Evolutionary conservation across 2,329 filamentous ascomycete species (phyloP), one percentile per base, ranked within the genome.

Genomic region (Nigrograna mackinnonii): DNA sequence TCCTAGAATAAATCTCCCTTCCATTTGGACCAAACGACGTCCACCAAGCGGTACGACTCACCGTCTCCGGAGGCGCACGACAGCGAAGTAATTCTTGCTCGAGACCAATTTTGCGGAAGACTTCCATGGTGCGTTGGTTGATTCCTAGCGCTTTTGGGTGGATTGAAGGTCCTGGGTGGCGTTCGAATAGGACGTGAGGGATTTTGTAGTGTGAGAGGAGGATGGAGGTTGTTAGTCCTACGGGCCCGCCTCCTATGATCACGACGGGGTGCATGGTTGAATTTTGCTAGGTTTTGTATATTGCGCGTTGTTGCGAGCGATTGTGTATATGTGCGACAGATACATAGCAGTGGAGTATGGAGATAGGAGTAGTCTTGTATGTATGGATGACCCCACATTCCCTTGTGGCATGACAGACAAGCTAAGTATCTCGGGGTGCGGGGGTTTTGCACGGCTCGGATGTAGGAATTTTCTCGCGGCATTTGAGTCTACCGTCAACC

Each of bases 141-240:
- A 66, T 47, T 4, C 62, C 60, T 26, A 49, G 49, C 14, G 66
- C 61, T 46, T 66, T 66, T 12, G 63, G 65, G 28, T 64, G 58
- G 28, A 67, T 66, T 2, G 64, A 63, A 2, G 63, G 68, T 2
- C 46, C 45, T 2, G 54, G 45, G 33, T 67, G 58, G 6, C 59
- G 52, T 46, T 69, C 65, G 35, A 64, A 59, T 7, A 68, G 44
- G 6, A 60, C 22, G 41, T 64, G 49, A 1, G 47, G 43, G 22
- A 69, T 56, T 6, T 52, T 46, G 12, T 54, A 49, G 4, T 57
- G 41, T 4, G 64, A 64, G 6, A 69, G 54, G 0, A 66, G 41
- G 33, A 68, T 60, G 1, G 65, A 66, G 6, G 52, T 43, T 22
- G 51, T 43, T 4, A 68, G 56, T 2, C 64, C 66, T 2, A 62